Percentiles rank a stretch among this genome's conserved stretches.
phyloP scores from a whole-genome alignment of 257 asterid species.

The Handroanthus guayacan region DNA sequence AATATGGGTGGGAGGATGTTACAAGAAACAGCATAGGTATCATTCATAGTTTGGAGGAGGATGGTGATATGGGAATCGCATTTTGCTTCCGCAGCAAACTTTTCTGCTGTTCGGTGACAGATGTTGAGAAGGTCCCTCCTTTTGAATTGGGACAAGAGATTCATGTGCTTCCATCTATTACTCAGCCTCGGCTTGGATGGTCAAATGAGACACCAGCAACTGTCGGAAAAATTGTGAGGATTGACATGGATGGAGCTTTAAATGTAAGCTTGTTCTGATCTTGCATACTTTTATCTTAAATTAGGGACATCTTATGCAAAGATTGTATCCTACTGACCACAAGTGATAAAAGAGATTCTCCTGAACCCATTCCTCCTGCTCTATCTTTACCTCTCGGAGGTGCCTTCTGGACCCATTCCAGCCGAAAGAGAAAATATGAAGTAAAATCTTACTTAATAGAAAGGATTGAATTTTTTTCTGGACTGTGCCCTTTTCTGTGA shows the following conservation, averaged over 20 bases:
- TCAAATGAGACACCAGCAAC: slow-evolving; percentile 92
- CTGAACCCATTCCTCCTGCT: background rate
- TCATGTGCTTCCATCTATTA: slow-evolving; percentile 73
- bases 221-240: slow-evolving; percentile 81
- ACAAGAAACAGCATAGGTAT: slow-evolving; percentile 83
- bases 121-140: slow-evolving; percentile 89
- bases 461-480: slow-evolving; percentile 2
- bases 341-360: background rate
- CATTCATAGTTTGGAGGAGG: slow-evolving; percentile 97
- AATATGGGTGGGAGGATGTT: slow-evolving; percentile 97
- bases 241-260: slow-evolving; percentile 96
- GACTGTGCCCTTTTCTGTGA: slow-evolving; percentile 8
- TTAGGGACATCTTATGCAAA: slow-evolving; percentile 5
- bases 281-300: slow-evolving; percentile 30
- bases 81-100: slow-evolving; percentile 95
- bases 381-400: background rate
- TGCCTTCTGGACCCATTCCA: slow-evolving; percentile 11
- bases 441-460: slow-evolving; percentile 6
- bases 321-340: background rate
- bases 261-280: slow-evolving; percentile 66
- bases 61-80: slow-evolving; percentile 96
- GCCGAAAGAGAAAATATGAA: slow-evolving; percentile 2
- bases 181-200: slow-evolving; percentile 99
- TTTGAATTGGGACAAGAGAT: slow-evolving; percentile 90
- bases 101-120: slow-evolving; percentile 91